Conservation (phyloP, 805 yeast species). For the Clavispora santaluciae region DNA sequence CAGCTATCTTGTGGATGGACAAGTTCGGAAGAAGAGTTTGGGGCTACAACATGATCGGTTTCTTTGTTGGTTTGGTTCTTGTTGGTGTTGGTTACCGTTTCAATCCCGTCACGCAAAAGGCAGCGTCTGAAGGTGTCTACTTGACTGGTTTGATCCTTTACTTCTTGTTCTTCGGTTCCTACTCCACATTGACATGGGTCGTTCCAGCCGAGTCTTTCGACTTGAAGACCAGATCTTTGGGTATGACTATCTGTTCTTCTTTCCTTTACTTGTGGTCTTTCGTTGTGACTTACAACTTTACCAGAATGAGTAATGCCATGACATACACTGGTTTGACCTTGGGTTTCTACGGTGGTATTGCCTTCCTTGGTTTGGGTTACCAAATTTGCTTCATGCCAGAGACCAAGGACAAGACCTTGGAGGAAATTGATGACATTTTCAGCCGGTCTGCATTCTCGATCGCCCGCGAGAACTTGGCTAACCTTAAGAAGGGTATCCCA, state of each 20-base stretch:
- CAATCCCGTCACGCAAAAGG: conserved; percentile 29
- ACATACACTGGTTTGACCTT: conserved; percentile 58
- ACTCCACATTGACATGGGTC: conserved; percentile 66
- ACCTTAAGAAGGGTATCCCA: conserved; percentile 21
- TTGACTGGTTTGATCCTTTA: conserved; percentile 59
- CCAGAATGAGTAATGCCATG: conserved; percentile 50
- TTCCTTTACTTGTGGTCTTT: conserved; percentile 58
- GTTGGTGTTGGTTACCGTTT: conserved; percentile 56
- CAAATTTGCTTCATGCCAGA: conserved; percentile 61
- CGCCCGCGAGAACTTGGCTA: conserved; percentile 31
- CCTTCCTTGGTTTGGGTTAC: conserved; percentile 51
- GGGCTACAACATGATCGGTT: conserved; percentile 55
- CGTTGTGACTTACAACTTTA: conserved; percentile 61
- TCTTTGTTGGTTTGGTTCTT: conserved; percentile 54
- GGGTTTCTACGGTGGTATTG: conserved; percentile 67
- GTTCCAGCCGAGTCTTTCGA: conserved; percentile 63
- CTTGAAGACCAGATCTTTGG: conserved; percentile 53
- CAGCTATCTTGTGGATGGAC: conserved; percentile 58
- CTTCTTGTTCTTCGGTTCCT: conserved; percentile 63
- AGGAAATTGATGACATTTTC: conserved; percentile 65
- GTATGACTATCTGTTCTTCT: conserved; percentile 59
- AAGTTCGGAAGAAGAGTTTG: conserved; percentile 54
- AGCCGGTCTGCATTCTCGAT: conserved; percentile 40
- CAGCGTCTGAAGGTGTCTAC: conserved; percentile 55
- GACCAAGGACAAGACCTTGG: conserved; percentile 66